phyloP scores from a whole-genome alignment of 2,329 filamentous ascomycete genomes.

The Aspergillus eucalypticola region DNA sequence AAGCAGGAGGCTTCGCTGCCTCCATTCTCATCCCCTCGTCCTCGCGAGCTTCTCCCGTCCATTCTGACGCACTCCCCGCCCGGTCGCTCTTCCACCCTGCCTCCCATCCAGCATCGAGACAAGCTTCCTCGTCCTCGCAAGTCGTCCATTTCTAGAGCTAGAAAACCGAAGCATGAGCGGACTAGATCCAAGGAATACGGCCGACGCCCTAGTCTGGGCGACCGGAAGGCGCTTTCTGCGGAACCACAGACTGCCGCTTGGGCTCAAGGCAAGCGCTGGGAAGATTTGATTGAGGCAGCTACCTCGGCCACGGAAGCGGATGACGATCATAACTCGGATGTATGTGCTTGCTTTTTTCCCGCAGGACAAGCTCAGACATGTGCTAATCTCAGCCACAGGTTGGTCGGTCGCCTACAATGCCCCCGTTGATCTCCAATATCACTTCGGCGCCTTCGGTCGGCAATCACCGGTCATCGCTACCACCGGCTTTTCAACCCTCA shows the following conservation, averaged over 20 bases:
- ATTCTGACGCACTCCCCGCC: constrained; percentile 77
- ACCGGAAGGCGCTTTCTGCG: constrained; percentile 81
- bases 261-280: constrained; percentile 84
- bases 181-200: constrained; percentile 74
- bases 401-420: constrained; percentile 43
- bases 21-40: constrained; percentile 60
- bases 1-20: constrained; percentile 71
- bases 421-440: constrained; percentile 40
- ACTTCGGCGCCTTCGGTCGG: constrained; percentile 42
- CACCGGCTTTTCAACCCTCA: constrained; percentile 58
- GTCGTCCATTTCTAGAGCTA: constrained; percentile 75
- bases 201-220: constrained; percentile 70
- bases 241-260: constrained; percentile 75
- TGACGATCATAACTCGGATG: constrained; percentile 76
- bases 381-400: constrained; percentile 42
- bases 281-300: constrained; percentile 91
- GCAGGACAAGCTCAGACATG: constrained; percentile 13
- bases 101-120: constrained; percentile 74
- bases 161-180: constrained; percentile 76
- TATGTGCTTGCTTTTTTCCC: constrained; percentile 37
- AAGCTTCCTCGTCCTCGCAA: constrained; percentile 76
- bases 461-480: constrained; percentile 61
- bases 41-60: constrained; percentile 77
- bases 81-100: constrained; percentile 82
- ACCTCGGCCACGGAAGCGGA: constrained; percentile 89